These are phyloP conservation scores for Thraustotheca clavata DNA, from an alignment of 352 stramenopile species.

Conservation along the genomic window DNA sequence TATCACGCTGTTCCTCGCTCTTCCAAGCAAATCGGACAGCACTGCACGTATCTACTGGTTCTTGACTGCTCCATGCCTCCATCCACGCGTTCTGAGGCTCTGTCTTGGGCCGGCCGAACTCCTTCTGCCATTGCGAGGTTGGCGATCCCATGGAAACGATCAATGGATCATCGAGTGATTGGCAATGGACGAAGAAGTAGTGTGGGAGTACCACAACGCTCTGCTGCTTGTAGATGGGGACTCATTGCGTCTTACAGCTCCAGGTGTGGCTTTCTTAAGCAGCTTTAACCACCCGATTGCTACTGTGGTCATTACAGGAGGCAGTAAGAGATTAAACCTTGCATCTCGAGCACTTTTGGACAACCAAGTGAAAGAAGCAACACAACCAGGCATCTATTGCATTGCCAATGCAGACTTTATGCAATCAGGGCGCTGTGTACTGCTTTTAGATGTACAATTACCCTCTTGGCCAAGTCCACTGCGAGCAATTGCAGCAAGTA, in stretches of 20 bases:
- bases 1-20: neutral
- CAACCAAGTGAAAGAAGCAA: neutral
- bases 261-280: constrained; percentile 2
- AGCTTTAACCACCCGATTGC: constrained; percentile 14
- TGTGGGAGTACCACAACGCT: constrained; percentile 15
- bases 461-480: neutral
- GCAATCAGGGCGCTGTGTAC: constrained; percentile 12
- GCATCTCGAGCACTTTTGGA: neutral
- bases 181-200: constrained; percentile 15
- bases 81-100: neutral
- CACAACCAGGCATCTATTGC: constrained; percentile 10
- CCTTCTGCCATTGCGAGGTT: constrained; percentile 13
- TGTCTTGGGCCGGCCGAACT: constrained; percentile 2
- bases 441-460: neutral
- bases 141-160: neutral
- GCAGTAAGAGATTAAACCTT: neutral
- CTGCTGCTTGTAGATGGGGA: neutral
- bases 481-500: neutral
- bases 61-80: neutral
- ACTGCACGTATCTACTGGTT: neutral
- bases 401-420: constrained; percentile 16
- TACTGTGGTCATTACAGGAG: neutral
- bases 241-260: neutral
- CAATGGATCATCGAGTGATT: too few relatives aligned
- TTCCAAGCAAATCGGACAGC: neutral